Percentiles rank a stretch among this genome's conserved stretches.
These are phyloP conservation scores for Metrosideros polymorpha DNA, from an alignment of 441 rosid genomes.

Conservation along the genomic window DNA sequence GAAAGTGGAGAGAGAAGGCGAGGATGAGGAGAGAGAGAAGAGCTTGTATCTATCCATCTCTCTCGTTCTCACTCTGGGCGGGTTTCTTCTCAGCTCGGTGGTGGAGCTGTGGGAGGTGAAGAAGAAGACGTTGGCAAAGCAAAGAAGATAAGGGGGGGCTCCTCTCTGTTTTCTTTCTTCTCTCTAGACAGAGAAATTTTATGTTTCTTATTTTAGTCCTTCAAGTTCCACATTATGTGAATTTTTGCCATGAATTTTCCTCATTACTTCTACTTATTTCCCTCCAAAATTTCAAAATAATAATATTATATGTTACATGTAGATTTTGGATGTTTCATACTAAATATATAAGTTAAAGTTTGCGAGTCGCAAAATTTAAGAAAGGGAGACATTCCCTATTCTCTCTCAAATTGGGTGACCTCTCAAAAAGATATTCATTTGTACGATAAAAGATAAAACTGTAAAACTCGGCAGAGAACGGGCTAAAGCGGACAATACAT, in stretches of 20 bases:
- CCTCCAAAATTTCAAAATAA: background rate
- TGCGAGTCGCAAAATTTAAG: background rate
- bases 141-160: background rate
- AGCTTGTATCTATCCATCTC: background rate
- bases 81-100: background rate
- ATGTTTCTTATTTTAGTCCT: background rate
- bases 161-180: background rate
- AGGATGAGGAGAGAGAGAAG: slow-evolving; percentile 9
- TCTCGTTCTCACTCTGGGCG: background rate
- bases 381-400: too few relatives aligned
- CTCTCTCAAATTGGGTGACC: too few relatives aligned
- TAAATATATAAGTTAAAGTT: background rate
- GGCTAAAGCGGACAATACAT: too few relatives aligned
- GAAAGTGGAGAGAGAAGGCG: slow-evolving; percentile 12
- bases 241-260: background rate
- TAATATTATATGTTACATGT: background rate
- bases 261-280: background rate
- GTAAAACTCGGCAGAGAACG: too few relatives aligned
- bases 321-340: background rate
- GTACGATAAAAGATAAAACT: too few relatives aligned
- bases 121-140: background rate
- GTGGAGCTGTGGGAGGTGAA: background rate
- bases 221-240: background rate
- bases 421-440: too few relatives aligned
- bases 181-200: background rate